Conservation (phyloP, 2,329 filamentous ascomycete genomes). For the Hansfordia pulvinata region DNA sequence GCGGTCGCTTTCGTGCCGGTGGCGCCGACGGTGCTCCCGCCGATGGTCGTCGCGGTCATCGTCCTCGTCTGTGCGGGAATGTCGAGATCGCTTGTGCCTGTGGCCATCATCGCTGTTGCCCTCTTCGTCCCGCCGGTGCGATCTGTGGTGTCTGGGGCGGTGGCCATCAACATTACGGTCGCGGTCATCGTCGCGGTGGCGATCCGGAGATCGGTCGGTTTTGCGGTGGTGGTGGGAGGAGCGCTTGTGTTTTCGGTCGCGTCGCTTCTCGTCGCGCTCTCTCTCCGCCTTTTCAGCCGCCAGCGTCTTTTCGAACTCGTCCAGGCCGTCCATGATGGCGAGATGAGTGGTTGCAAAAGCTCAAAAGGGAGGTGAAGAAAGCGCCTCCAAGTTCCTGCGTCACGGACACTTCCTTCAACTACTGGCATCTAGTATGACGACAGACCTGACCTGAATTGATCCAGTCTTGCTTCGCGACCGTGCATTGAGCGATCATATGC, state of each 20-base stretch:
- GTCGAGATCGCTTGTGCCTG: conserved; percentile 50
- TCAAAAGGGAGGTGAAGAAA: too few species aligned
- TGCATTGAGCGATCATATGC: too few species aligned
- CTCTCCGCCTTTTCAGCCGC: conserved; percentile 47
- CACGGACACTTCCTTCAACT: too few species aligned
- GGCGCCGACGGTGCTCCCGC: conserved; percentile 11
- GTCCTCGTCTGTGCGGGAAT: conserved; percentile 34
- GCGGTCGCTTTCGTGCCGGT: conserved; percentile 7
- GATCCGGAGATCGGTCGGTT: conserved; percentile 30
- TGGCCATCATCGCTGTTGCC: conserved; percentile 36
- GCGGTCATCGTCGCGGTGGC: conserved; percentile 19
- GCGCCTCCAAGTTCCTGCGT: too few species aligned
- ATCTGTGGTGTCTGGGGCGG: conserved; percentile 16
- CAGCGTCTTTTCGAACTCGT: conserved; percentile 67
- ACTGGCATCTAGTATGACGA: too few species aligned
- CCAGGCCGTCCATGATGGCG: conserved; percentile 34
- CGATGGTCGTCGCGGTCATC: conserved; percentile 32
- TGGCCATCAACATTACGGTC: conserved; percentile 20
- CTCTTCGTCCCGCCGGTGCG: conserved; percentile 23
- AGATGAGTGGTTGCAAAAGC: too few species aligned
- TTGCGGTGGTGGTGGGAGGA: conserved; percentile 34
- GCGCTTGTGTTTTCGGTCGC: conserved; percentile 24
- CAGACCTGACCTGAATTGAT: too few species aligned
- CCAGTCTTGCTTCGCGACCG: too few species aligned
- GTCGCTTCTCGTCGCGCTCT: conserved; percentile 31